Base-by-base conservation (phyloP, 495 filamentous ascomycete genomes). In the Podospora fimiseda region DNA sequence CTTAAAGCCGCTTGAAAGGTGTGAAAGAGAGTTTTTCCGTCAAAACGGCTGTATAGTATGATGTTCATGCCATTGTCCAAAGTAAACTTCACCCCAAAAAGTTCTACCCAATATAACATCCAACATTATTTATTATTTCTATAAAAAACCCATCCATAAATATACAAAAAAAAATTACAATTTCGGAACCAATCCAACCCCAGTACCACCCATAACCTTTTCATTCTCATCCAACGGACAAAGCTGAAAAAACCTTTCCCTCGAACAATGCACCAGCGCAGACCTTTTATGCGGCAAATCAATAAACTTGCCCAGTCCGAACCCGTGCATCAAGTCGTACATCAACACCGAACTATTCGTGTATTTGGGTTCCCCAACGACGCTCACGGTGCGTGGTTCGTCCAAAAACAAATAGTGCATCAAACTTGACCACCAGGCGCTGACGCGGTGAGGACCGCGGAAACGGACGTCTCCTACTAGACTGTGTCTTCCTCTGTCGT, bases 351-450 rank as follows among this genome's bases (percentile, higher is more conserved):
- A 80, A 21, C 64, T 68, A 51, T 78, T 80, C 9, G 76, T 82
- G 24, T 76, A 78, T 61, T 79, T 79, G 45, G 84, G 83, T 72
- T 87, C 84, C 23, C 84, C 84, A 1, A 87, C 82, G 1, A 83
- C 78, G 48, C 70, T 63, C 52, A 61, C 68, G 2, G 84, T 87
- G 23, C 84, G 78, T 55, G 81, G 79, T 54, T 87, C 84, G 64
- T 87, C 84, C 37, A 87, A 70, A 67, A 83, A 87, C 53, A 81
- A 71, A 61, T 84, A 87, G 61, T 87, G 84, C 67, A 87, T 86
- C 63, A 80, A 68, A 58, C 76, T 79, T 14, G 79, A 80, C 73
- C 80, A 86, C 84, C 84, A 87, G 13, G 80, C 82, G 48, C 78
- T 82, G 8, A 84, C 83, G 13, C 84, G 78, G 52, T 84, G 78